Evolutionary conservation across 371 early-diverging fungal species (phyloP).

Genomic region (Saksenaea vasiformis): DNA sequence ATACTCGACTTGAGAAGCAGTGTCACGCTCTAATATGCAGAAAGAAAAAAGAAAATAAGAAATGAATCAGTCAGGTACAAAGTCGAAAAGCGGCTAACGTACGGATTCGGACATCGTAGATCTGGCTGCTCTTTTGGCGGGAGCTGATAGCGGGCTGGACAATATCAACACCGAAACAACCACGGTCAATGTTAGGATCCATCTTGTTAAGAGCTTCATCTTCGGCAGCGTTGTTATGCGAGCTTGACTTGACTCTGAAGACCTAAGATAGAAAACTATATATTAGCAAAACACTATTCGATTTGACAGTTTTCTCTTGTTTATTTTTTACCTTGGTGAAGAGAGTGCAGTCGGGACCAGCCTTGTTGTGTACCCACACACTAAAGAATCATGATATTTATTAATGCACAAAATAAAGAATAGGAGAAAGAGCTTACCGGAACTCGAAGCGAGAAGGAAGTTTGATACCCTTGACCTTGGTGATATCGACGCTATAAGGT

Average conservation of each 20-base stretch:
- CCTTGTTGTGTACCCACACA: constrained; percentile 44
- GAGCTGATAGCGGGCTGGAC: constrained; percentile 33
- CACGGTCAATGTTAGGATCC: constrained; percentile 41
- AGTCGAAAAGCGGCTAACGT: constrained; percentile 4
- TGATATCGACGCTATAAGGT: constrained; percentile 38
- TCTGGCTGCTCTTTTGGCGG: constrained; percentile 21
- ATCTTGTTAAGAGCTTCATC: constrained; percentile 28
- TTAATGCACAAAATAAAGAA: background rate
- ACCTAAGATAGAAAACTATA: background rate
- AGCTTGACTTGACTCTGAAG: constrained; percentile 39
- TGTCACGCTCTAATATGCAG: constrained; percentile 30
- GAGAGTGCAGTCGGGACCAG: constrained; percentile 52
- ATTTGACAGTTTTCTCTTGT: background rate
- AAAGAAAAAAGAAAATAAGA: background rate
- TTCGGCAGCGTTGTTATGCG: constrained; percentile 42
- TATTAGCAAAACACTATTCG: background rate
- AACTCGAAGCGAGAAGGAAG: constrained; percentile 50
- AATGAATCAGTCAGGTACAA: background rate
- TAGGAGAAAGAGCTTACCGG: constrained; percentile 35
- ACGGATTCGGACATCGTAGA: constrained; percentile 35
- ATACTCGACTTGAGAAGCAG: constrained; percentile 39
- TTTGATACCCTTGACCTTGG: constrained; percentile 36
- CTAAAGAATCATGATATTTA: constrained; percentile 12
- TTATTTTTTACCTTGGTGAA: constrained; percentile 42
- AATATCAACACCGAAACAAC: constrained; percentile 51